Evolutionary conservation across 495 filamentous ascomycete species (phyloP).

Genomic region (Cudoniella acicularis): DNA sequence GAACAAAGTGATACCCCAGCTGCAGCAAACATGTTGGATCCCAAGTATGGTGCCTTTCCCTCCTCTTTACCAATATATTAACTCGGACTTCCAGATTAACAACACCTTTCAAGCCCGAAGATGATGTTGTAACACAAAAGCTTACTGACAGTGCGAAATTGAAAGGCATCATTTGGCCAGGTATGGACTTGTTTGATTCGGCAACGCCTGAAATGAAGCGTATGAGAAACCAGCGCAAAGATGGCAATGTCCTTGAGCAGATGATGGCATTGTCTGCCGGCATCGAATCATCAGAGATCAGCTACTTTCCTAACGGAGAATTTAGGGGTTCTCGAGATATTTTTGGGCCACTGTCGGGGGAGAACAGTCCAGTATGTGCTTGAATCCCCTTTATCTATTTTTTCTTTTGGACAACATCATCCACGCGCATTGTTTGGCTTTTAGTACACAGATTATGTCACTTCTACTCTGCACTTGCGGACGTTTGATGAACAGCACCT

Average conservation of each 20-base stretch:
- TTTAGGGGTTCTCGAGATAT: conserved; percentile 50
- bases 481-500: no score
- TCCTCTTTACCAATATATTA: not conserved
- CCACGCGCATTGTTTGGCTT: no score
- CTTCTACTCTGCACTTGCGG: no score
- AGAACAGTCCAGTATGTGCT: conserved; percentile 46
- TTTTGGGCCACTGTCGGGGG: conserved; percentile 42
- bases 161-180: conserved; percentile 76
- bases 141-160: conserved; percentile 41
- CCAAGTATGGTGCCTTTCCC: conserved; percentile 4
- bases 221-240: conserved; percentile 85
- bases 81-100: conserved; percentile 7
- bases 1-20: not conserved
- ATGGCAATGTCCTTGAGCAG: conserved; percentile 60
- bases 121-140: conserved; percentile 28
- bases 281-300: conserved; percentile 67
- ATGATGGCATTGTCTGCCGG: conserved; percentile 65
- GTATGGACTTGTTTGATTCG: conserved; percentile 87
- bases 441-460: no score
- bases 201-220: conserved; percentile 72
- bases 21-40: conserved; percentile 9
- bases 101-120: conserved; percentile 18
- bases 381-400: no score
- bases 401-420: no score
- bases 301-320: conserved; percentile 57